Evolutionary conservation across 1,284 basidiomycete genomes (phyloP), one percentile per base, ranked within the genome.

Genomic region (Puccinia novopanici): DNA sequence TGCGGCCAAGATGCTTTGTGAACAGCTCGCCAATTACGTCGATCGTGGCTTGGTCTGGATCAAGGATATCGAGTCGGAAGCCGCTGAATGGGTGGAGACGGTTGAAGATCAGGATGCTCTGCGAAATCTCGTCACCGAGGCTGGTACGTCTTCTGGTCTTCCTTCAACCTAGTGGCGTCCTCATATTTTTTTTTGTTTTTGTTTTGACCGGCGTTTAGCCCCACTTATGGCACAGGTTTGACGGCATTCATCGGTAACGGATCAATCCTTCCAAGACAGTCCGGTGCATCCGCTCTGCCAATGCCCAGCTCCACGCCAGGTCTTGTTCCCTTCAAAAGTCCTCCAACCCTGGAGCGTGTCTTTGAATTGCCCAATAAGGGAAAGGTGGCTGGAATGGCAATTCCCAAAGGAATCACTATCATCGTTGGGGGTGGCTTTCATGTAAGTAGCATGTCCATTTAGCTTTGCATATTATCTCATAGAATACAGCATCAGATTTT

Each of bases 391-490:
- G 75, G 75, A 55, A 78, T 78, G 75, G 75, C 63, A 19, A 70
- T 78, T 70, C 65, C 75, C 15, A 68, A 70, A 40, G 75, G 75
- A 55, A 70, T 78, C 24, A 78, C 75, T 34, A 78, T 78, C 34
- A 78, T 78, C 19, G 75, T 78, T 54, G 75, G 75, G 27, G 75
- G 75, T 2, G 75, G 75, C n/a, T 78, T 78, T 57, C 75, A 78
- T 45, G 75, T 70, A 40, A 57, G 75, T 45, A 24, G 34, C 22
- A n/a, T 37, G 24, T 19, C 42, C 15, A 4, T 61, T 63, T 50
- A 37, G n/a, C 48, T 73, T 52, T 54, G 34, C 3, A 42, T 54
- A 12, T n/a, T 9, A 22, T 42, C 37, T 24, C 15, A 30, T 30
- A 40, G 6, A 68, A 17, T 15, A 17, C 17, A 63, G 40, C 3